These are phyloP conservation scores for Gleditsia sinensis DNA, from an alignment of 306 rosid genomes.

Conservation along the genomic window DNA sequence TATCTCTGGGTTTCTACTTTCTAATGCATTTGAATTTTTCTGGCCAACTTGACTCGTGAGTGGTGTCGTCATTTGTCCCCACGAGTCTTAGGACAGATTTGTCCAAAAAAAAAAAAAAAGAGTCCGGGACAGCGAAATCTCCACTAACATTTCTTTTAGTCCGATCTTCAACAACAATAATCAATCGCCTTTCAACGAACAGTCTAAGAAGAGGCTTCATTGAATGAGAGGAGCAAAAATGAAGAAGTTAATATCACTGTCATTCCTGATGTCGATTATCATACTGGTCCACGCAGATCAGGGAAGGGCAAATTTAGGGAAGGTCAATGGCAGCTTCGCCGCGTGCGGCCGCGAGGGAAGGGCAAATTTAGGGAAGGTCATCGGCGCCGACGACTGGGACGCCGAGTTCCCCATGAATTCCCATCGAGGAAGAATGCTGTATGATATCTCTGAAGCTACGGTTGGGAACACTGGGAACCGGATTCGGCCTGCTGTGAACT, in stretches of 20 bases:
- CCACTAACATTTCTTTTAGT: no score
- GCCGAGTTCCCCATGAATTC: constrained; percentile 34
- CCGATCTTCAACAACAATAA: no score
- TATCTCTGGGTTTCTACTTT: no score
- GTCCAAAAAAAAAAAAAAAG: no score
- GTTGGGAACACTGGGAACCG: background rate
- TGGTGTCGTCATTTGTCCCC: no score
- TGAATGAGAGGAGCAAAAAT: background rate
- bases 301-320: background rate
- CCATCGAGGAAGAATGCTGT: constrained; percentile 38
- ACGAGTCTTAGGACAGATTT: no score
- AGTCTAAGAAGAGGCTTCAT: background rate
- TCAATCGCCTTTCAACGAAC: constrained; percentile 19
- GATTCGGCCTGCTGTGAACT: constrained; percentile 20
- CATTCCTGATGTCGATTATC: constrained; percentile 14
- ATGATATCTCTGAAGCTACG: background rate
- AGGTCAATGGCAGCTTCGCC: background rate
- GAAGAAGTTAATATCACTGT: constrained; percentile 28
- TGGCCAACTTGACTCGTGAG: no score
- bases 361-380: no score
- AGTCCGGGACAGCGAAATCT: no score
- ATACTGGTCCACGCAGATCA: constrained; percentile 32
- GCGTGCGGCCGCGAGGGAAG: constrained; percentile 33
- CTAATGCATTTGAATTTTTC: no score
- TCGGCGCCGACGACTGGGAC: constrained; percentile 27